Conservation (phyloP, 177 flowering plant genomes). For the Telopea speciosissima region DNA sequence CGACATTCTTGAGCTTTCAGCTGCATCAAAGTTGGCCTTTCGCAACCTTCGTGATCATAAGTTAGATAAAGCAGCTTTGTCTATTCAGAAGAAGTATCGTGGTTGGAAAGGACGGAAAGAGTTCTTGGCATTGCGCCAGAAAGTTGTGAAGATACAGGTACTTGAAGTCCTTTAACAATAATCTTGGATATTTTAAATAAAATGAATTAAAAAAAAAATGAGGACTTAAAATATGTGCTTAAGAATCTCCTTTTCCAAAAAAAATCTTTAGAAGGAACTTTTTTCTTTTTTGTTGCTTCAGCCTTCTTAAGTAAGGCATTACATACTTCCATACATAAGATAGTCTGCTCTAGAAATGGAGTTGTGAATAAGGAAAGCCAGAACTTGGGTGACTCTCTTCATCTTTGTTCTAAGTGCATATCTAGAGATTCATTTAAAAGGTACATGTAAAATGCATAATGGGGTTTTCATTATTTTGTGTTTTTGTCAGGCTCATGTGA, state of each 20-base stretch:
- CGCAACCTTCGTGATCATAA: slow-evolving; percentile 46
- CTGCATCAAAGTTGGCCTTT: slow-evolving; percentile 54
- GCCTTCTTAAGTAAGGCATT: background rate
- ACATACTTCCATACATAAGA: background rate
- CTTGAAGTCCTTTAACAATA: background rate
- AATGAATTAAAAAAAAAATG: background rate
- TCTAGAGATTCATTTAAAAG: background rate
- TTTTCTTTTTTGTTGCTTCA: background rate
- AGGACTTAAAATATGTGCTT: background rate
- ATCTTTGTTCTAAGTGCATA: background rate
- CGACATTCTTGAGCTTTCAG: slow-evolving; percentile 51
- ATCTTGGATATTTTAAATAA: background rate
- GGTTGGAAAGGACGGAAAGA: slow-evolving; percentile 91
- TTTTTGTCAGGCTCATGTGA: slow-evolving; percentile 78
- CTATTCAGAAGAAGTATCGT: slow-evolving; percentile 92
- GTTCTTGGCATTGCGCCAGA: slow-evolving; percentile 67
- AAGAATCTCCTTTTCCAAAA: background rate
- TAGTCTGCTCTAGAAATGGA: background rate
- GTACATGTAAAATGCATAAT: background rate
- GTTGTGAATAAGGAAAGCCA: background rate
- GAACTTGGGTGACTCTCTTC: background rate
- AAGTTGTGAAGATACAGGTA: slow-evolving; percentile 97
- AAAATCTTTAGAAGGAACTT: background rate
- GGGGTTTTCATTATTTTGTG: background rate
- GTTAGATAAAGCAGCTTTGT: slow-evolving; percentile 60